Percentiles rank a stretch among this genome's conserved stretches.
These are phyloP conservation scores for Tieghemiomyces parasiticus DNA, from an alignment of 192 early-diverging fungal species.

Conservation along the genomic window DNA sequence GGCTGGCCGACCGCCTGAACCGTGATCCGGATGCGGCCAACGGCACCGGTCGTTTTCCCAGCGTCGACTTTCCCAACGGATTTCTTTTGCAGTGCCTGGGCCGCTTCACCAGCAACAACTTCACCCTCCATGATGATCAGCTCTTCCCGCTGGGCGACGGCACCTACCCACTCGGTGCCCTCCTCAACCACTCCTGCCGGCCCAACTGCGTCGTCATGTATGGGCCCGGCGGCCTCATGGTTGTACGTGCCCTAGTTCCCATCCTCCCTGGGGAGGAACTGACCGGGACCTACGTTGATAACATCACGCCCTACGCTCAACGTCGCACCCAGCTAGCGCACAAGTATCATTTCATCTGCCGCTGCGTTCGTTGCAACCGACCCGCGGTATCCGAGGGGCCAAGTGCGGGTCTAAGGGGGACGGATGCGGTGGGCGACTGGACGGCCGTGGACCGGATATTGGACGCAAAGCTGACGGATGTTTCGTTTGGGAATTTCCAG, in stretches of 20 bases:
- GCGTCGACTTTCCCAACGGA: background rate
- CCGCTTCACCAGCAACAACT: constrained; percentile 51
- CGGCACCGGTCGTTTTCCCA: too few species aligned
- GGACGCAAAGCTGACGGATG: background rate
- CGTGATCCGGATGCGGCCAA: too few species aligned
- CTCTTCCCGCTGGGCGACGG: constrained; percentile 48
- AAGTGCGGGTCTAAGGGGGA: too few species aligned
- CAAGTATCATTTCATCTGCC: constrained; percentile 1
- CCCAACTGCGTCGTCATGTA: constrained; percentile 46
- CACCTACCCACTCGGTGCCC: constrained; percentile 39
- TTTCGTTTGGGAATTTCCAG: too few species aligned
- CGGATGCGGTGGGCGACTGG: background rate
- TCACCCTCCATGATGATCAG: constrained; percentile 37
- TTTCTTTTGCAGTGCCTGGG: constrained; percentile 31
- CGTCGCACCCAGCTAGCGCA: background rate
- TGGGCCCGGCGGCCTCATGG: constrained; percentile 23
- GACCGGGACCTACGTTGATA: constrained; percentile 42
- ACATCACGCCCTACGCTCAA: background rate
- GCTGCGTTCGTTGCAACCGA: background rate
- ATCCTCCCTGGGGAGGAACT: constrained; percentile 35
- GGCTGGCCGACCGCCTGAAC: too few species aligned
- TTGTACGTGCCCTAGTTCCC: constrained; percentile 33
- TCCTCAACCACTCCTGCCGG: constrained; percentile 51
- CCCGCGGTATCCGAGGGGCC: background rate
- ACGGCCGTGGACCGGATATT: background rate